Conservation (phyloP, 352 stramenopile genomes). For the Phytophthora ohioensis region DNA sequence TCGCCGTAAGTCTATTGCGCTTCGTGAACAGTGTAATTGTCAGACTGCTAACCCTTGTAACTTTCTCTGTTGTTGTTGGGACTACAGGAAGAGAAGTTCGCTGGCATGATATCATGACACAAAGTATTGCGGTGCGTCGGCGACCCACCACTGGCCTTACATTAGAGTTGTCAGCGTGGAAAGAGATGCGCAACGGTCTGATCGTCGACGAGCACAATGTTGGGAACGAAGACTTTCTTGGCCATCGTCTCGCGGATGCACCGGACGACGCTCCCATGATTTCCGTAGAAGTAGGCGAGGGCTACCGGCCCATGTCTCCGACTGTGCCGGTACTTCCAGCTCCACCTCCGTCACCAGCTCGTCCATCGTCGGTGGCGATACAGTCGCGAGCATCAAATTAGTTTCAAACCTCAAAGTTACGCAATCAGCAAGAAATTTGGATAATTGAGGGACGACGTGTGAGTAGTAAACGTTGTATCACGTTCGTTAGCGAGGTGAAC, state of each 20-base stretch:
- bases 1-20: constrained; percentile 35
- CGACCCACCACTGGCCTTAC: constrained; percentile 35
- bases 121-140: constrained; percentile 31
- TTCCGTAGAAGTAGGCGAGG: constrained; percentile 50
- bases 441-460: no score
- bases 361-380: neutral
- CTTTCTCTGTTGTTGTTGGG: neutral
- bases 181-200: constrained; percentile 59
- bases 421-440: no score
- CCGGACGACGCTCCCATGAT: constrained; percentile 31
- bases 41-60: neutral
- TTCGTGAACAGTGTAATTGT: neutral
- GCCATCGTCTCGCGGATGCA: constrained; percentile 22
- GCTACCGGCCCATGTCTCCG: constrained; percentile 54
- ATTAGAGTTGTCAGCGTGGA: constrained; percentile 64
- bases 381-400: constrained; percentile 11
- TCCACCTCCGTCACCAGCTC: constrained; percentile 24
- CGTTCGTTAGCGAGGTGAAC: no score
- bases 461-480: no score
- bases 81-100: constrained; percentile 31
- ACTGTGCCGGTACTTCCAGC: constrained; percentile 36
- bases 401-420: neutral
- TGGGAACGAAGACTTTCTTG: constrained; percentile 31
- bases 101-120: constrained; percentile 26
- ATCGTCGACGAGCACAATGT: constrained; percentile 61